These are phyloP conservation scores for Vachellia collinsii DNA, from an alignment of 306 rosid genomes.

Conservation along the genomic window DNA sequence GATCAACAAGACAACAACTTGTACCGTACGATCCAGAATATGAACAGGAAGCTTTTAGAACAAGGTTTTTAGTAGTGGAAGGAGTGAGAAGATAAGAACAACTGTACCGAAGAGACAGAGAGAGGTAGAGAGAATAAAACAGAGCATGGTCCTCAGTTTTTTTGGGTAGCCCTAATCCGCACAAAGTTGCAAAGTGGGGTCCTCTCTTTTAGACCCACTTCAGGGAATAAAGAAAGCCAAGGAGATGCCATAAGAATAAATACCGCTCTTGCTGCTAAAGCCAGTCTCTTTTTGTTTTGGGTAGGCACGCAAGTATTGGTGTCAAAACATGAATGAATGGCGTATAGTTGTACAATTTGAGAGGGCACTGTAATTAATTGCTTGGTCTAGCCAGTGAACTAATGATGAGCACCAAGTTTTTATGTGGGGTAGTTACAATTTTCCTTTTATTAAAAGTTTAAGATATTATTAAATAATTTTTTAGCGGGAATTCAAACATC, in stretches of 20 bases:
- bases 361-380: slow-evolving; percentile 38
- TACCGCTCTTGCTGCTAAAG: slow-evolving; percentile 27
- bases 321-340: background rate
- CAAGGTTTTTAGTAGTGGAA: background rate
- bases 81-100: background rate
- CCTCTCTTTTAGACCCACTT: slow-evolving; percentile 34
- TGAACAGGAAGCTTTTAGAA: background rate
- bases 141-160: slow-evolving; percentile 4
- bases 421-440: too few relatives aligned
- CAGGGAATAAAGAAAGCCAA: slow-evolving; percentile 33
- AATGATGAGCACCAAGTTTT: background rate
- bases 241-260: slow-evolving; percentile 38
- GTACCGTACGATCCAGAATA: background rate
- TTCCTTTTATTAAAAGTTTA: too few relatives aligned
- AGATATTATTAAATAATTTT: too few relatives aligned
- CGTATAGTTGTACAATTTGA: background rate
- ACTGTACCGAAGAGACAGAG: background rate
- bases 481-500: too few relatives aligned
- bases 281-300: background rate
- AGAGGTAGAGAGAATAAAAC: background rate
- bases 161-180: slow-evolving; percentile 28
- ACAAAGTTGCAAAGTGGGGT: slow-evolving; percentile 32
- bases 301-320: background rate
- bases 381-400: slow-evolving; percentile 21
- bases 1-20: background rate